Evolutionary conservation across 305 asterid species (phyloP).

Genomic region (Solanum hybrid): DNA sequence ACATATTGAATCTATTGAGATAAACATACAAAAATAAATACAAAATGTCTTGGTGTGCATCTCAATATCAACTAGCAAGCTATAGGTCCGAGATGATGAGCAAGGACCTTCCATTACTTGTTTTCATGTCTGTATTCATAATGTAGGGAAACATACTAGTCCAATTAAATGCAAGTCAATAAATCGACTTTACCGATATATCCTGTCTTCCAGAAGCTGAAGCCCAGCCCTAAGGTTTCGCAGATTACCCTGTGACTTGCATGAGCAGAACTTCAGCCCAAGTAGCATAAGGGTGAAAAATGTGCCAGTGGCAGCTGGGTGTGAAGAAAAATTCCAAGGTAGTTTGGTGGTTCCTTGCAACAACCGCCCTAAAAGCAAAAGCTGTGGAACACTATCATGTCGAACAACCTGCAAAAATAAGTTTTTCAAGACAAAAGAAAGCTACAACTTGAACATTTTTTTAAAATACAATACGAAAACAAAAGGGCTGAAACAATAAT

Average conservation of each 20-base stretch:
- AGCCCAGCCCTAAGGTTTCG: constrained; percentile 80
- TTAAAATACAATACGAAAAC: background rate
- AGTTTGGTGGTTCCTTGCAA: constrained; percentile 85
- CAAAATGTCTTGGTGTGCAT: background rate
- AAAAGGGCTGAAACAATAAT: background rate
- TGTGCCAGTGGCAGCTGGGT: constrained; percentile 95
- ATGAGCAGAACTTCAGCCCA: constrained; percentile 89
- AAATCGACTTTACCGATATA: constrained; percentile 56
- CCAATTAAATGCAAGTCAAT: background rate
- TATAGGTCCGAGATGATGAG: background rate
- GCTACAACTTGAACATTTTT: background rate
- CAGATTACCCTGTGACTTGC: constrained; percentile 82
- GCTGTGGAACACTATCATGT: constrained; percentile 88
- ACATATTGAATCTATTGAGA: background rate
- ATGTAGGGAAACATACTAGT: background rate
- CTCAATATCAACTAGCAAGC: background rate
- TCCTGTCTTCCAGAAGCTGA: constrained; percentile 95
- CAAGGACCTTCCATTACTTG: background rate
- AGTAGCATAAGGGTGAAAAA: constrained; percentile 94
- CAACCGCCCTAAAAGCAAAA: constrained; percentile 92
- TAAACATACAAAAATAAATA: background rate
- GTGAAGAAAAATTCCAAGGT: constrained; percentile 85
- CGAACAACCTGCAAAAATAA: constrained; percentile 69
- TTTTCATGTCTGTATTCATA: background rate
- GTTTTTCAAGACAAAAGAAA: background rate